Base-by-base conservation (phyloP, 176 grass and related monocot species). In the Aegilops speltoides region DNA sequence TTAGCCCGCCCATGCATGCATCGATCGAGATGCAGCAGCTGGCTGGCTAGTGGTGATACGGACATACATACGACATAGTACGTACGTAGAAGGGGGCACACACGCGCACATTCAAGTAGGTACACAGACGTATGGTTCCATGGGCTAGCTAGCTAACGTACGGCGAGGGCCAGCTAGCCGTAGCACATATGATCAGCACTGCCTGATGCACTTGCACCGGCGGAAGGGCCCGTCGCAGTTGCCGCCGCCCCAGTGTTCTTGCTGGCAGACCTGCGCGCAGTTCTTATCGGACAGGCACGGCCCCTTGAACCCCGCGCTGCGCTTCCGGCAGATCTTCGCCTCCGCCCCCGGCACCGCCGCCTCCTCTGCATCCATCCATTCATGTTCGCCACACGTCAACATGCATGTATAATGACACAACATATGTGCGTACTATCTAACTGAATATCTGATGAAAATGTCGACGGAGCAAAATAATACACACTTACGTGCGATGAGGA, bases 171-270 rank as follows among this genome's bases (percentile, higher is more conserved):
- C 38, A 41, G 13, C 70, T 43, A n/a, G 14, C 33, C 20, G 20
- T 37, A 1, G 10, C 22, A 36, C 36, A 23, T 41, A 20, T 2
- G 20, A 31, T 70, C 72, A 92, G 79, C 93, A 95, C 20, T 29
- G 31, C 64, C 52, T 81, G 40, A 83, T 13, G 37, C 93, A 92
- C 90, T 83, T 88, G 90, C 93, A 92, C 76, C 72, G 29, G 6
- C 93, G 89, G 0, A 9, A 0, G 6, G 68, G 0, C 0, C 88
- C 87, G 48, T 92, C 87, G 81, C 88, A 95, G 77, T 88, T 83
- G 71, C 90, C 93, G 19, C 90, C 93, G 63, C 88, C 90, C 59
- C 86, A 95, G 4, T 74, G 74, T 61, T 92, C 93, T 0, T 45
- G 36, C 0, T 78, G 5, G 79, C 90, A 95, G 33, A 78, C 86